Evolutionary conservation across 352 stramenopile species (phyloP).

Genomic region (Blastocystis sp.): DNA sequence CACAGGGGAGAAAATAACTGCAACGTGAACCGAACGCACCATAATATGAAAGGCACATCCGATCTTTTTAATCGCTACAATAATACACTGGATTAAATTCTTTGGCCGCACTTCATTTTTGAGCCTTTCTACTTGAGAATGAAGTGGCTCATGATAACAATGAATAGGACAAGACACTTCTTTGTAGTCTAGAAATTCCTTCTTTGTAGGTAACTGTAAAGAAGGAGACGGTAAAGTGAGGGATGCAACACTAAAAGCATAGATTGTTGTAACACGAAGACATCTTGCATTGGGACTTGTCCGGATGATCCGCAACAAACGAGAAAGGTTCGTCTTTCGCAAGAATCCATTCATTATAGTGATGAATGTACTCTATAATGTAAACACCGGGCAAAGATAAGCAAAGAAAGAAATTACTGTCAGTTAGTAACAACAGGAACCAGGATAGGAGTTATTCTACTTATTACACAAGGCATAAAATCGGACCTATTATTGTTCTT

Average conservation of each 20-base stretch:
- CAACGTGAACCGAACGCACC: neutral
- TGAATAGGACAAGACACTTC: constrained; percentile 31
- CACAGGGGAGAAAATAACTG: constrained; percentile 36
- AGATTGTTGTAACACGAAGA: neutral
- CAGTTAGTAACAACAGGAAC: too few species aligned
- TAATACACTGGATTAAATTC: neutral
- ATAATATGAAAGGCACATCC: constrained; percentile 28
- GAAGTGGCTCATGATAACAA: constrained; percentile 53
- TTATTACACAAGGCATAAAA: too few species aligned
- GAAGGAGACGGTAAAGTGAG: neutral
- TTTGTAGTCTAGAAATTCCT: constrained; percentile 6
- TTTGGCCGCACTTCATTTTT: constrained; percentile 32
- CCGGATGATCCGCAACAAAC: too few species aligned
- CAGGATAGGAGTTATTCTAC: too few species aligned
- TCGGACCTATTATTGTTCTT: too few species aligned
- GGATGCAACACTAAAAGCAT: constrained; percentile 1
- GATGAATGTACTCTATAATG: too few species aligned
- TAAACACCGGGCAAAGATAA: too few species aligned
- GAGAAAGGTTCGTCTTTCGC: too few species aligned
- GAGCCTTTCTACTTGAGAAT: constrained; percentile 18
- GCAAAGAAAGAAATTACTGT: too few species aligned
- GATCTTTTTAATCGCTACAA: neutral
- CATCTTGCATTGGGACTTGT: neutral
- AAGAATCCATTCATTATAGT: too few species aligned
- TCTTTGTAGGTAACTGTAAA: neutral